Percentiles rank a stretch among this genome's conserved stretches.
Evolutionary conservation across 768 basidiomycete species (phyloP).

Genomic region (Calocera cornea): DNA sequence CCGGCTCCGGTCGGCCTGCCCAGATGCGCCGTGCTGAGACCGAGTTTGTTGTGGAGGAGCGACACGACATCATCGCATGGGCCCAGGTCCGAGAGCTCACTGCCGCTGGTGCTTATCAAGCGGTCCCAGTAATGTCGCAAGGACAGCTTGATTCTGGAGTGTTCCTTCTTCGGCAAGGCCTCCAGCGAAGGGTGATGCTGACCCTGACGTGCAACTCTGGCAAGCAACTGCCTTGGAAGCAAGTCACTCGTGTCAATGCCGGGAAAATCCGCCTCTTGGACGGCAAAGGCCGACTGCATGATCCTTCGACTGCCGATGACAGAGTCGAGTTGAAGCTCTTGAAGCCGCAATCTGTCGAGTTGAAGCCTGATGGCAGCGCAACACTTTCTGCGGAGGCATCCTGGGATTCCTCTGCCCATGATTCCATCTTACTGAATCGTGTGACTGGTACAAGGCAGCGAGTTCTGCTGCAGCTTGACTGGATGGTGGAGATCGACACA

Average conservation of each 20-base stretch:
- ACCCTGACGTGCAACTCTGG: slow-evolving; percentile 80
- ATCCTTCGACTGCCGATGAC: slow-evolving; percentile 50
- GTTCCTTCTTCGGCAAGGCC: slow-evolving; percentile 82
- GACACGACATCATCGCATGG: slow-evolving; percentile 82
- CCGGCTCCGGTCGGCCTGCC: background rate
- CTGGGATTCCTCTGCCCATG: slow-evolving; percentile 91
- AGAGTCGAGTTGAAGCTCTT: slow-evolving; percentile 61
- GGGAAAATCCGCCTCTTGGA: slow-evolving; percentile 80
- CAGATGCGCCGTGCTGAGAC: slow-evolving; percentile 82
- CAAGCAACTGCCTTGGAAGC: slow-evolving; percentile 74
- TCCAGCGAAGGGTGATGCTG: slow-evolving; percentile 71
- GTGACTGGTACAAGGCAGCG: slow-evolving; percentile 68
- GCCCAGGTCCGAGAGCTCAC: slow-evolving; percentile 77
- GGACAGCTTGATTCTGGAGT: slow-evolving; percentile 66
- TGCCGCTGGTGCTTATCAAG: slow-evolving; percentile 67
- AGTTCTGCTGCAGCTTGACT: slow-evolving; percentile 62
- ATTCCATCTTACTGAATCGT: slow-evolving; percentile 71
- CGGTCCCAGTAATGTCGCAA: slow-evolving; percentile 69
- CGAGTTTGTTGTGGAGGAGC: slow-evolving; percentile 76
- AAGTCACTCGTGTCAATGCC: slow-evolving; percentile 58
- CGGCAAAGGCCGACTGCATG: slow-evolving; percentile 65
- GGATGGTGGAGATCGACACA: slow-evolving; percentile 67
- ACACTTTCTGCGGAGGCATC: slow-evolving; percentile 51
- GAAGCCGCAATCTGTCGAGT: slow-evolving; percentile 58
- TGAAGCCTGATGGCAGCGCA: slow-evolving; percentile 74